Conservation (phyloP, 495 filamentous ascomycete species). For the Coniosporium apollinis region DNA sequence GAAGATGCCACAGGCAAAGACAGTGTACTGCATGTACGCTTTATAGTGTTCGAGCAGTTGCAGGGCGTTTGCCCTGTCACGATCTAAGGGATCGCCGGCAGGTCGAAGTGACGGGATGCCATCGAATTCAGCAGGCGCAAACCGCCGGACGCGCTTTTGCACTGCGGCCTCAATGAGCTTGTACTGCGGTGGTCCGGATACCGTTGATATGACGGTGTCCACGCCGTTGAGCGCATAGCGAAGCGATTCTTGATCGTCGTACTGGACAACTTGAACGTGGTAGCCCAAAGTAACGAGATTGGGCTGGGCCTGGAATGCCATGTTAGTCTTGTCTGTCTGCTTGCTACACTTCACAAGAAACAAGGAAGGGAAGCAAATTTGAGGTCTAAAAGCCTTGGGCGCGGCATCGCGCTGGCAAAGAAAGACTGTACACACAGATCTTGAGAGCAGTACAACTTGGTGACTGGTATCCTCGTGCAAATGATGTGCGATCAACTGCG, state of each 20-base stretch:
- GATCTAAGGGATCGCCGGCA: slow-evolving; percentile 30
- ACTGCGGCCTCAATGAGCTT: slow-evolving; percentile 58
- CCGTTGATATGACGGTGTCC: slow-evolving; percentile 61
- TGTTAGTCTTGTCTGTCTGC: slow-evolving; percentile 7
- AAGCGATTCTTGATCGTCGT: slow-evolving; percentile 36
- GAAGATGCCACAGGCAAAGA: slow-evolving; percentile 58
- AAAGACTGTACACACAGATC: slow-evolving; percentile 28
- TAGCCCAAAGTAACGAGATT: slow-evolving; percentile 28
- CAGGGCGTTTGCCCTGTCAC: slow-evolving; percentile 39
- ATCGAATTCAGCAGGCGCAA: slow-evolving; percentile 64
- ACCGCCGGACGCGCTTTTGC: slow-evolving; percentile 42
- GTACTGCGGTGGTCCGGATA: slow-evolving; percentile 45
- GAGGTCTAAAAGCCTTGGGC: too few species aligned
- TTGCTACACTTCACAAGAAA: not conserved
- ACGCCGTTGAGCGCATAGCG: slow-evolving; percentile 46
- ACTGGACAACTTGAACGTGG: slow-evolving; percentile 49
- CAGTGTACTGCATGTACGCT: slow-evolving; percentile 40
- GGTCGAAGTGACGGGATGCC: slow-evolving; percentile 31
- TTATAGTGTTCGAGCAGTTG: slow-evolving; percentile 36
- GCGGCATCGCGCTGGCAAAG: not conserved
- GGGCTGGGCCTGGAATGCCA: slow-evolving; percentile 13
- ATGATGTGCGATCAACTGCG: slow-evolving; percentile 42
- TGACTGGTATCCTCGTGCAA: slow-evolving; percentile 40
- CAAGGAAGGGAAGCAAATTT: slow-evolving; percentile 2
- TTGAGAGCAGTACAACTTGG: slow-evolving; percentile 50